Base-by-base conservation (phyloP, 2,329 filamentous ascomycete genomes). In the Xylariales sp. region DNA sequence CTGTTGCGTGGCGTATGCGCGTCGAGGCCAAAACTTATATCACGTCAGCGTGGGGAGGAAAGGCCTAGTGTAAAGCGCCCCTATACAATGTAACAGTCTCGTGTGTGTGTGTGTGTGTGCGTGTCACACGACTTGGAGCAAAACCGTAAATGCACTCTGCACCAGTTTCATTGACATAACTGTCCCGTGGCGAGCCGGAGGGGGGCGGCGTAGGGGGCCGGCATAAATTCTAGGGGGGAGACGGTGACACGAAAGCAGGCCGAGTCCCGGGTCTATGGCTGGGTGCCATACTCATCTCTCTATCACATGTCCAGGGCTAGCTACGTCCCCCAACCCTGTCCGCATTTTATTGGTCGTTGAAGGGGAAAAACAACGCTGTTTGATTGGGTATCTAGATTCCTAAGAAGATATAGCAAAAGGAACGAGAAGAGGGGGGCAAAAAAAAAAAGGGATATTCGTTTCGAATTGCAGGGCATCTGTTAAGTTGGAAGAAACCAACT, bases 351-450 rank as follows among this genome's bases (percentile, higher is more conserved):
- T 12, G 23, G 23, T 12, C 23, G 12, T 34, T 39, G 32, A 34
- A 16, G 18, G 32, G 36, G 23, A 10, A 50, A 48, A 45, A n/a
- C 43, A 59, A 58, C 41, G 34, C 4, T n/a, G 12, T 50, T 52
- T 16, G 32, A 28, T 62, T 68, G 64, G 66, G 68, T 70, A 70
- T 70, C 62, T 43, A 54, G 41, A 34, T 39, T 49, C 10, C n/a
- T 50, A 34, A 32, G 1, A 32, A 50, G 64, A 49, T 36, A 66
- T 54, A 14, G 23, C 14, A 52, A 49, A 41, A 16, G n/a, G 12
- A 28, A 0, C 9, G 5, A 49, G 28, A 32, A 10, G 12, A 2
- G 7, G 36, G 59, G 30, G 56, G 18, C n/a, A n/a, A n/a, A n/a
- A 49, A n/a, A 32, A 10, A 16, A 2, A 12, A 30, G 59, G 30